Conservation (phyloP, 768 basidiomycete genomes). For the Sarcomyxa edulis region DNA sequence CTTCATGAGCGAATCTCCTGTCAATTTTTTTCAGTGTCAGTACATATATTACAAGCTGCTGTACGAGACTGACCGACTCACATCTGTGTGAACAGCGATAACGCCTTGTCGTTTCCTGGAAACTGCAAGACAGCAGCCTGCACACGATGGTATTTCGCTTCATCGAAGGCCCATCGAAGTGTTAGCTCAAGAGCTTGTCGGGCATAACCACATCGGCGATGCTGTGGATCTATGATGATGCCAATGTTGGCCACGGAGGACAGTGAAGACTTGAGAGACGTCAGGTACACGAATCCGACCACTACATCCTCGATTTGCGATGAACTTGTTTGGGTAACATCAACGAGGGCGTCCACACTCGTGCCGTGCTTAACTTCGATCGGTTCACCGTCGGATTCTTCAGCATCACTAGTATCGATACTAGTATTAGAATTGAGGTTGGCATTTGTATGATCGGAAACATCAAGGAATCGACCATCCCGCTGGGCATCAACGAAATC, state of each 20-base stretch:
- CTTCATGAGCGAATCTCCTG: slow-evolving; percentile 62
- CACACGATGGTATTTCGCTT: slow-evolving; percentile 41
- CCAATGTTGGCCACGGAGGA: slow-evolving; percentile 49
- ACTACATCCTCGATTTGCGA: slow-evolving; percentile 9
- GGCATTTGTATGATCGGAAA: no score
- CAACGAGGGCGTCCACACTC: no score
- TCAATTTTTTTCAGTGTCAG: background rate
- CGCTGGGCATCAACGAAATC: no score
- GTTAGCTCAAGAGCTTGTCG: slow-evolving; percentile 39
- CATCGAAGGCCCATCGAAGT: slow-evolving; percentile 42
- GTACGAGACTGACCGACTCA: slow-evolving; percentile 10
- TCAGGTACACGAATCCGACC: slow-evolving; percentile 43
- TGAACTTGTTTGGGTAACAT: background rate
- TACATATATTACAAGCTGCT: background rate
- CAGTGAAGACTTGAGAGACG: slow-evolving; percentile 19
- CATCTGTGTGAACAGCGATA: slow-evolving; percentile 44
- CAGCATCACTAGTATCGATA: no score
- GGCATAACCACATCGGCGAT: slow-evolving; percentile 39
- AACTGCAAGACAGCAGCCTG: slow-evolving; percentile 46
- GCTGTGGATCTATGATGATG: slow-evolving; percentile 34
- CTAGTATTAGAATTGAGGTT: no score
- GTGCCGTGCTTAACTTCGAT: no score
- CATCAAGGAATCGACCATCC: no score
- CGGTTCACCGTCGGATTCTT: no score
- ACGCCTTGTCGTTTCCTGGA: slow-evolving; percentile 34